Base-by-base conservation (phyloP, 148 eudicot genomes). In the Selenicereus undatus region DNA sequence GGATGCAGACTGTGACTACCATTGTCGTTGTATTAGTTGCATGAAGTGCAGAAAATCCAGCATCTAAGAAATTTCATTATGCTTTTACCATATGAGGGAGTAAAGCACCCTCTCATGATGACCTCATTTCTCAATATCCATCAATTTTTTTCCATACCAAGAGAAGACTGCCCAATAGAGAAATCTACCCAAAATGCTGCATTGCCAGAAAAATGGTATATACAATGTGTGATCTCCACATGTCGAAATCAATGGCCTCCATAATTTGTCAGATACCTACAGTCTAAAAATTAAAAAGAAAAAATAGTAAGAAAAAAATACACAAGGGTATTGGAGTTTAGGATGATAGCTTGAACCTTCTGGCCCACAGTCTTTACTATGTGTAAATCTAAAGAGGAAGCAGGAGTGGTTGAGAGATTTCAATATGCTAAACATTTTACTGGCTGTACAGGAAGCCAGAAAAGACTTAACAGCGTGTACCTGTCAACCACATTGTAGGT, bases 351-450 rank as follows among this genome's bases (percentile, higher is more conserved):
- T 24, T 26, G 32, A 65, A 26, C 32, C 30, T 30, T 24, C 11
- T 26, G 32, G 71, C 35, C 71, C 71, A 65, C 71, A 18, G 71
- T 65, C 32, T 65, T 65, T 65, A 65, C 71, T 65, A 27, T 18
- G 32, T 65, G 71, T 11, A 65, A 65, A 65, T 65, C 71, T 65
- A 65, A 11, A 27, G 30, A 65, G 66, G 66, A 22, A 60, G 24
- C 66, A 65, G 26, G 32, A 65, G 71, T 65, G 71, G 71, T 65
- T 65, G 71, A 65, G 71, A 65, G 71, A 65, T 65, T 21, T 65
- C 24, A 65, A 65, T 27, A 65, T 26, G 71, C 71, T 65, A 26
- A 65, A 65, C 32, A 2, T 65, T 65, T 65, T 11, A 65, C 71
- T 65, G 71, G 17, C 71, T 26, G 60, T 54, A 5, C 21, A 16